Base-by-base conservation (phyloP, 768 basidiomycete genomes). In the Chalciporus piperatus region DNA sequence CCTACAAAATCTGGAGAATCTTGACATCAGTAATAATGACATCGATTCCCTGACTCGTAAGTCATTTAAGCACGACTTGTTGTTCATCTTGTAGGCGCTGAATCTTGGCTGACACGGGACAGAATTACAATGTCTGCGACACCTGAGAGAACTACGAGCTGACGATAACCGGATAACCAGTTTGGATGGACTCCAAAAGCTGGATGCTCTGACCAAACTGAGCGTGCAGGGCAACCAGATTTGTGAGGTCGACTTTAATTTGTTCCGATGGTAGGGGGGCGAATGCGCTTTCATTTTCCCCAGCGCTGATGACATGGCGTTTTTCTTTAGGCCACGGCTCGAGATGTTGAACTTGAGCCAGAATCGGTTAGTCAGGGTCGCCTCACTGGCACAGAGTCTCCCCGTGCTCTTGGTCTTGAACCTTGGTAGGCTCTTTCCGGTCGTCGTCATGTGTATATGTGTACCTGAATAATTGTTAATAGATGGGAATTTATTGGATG, bases 1-100 rank as follows among this genome's bases (percentile, higher is more conserved):
- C 69, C 76, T 99, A 61, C 73, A 77, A 32, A 89, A 91, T 65
- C 77, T 99, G 38, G 92, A 94, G 71, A 82, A 80, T 61, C 78
- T 99, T 63, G 93, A 99, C 72, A 84, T 99, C 55, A 93, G 92
- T 67, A 69, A 82, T 62, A 98, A 98, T 69, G 81, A 90, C 57
- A 78, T 98, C 47, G 92, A 96, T 54, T 90, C 90, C 8, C 74
- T 98, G 50, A 80, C 77, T 44, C 92, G 92, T 96, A 69, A 72
- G 91, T 84, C 35, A 39, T 39, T 46, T 28, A 45, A 13, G 42
- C 12, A 19, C 14, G 30, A 3, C 27, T 30, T 19, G 3, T 50
- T 20, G 27, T 50, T 32, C 3, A 13, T 32, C 12, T 41, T 22
- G 37, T 14, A 39, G 52, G 35, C 43, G 42, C 0, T 32, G 3